phyloP scores from a whole-genome alignment of 164 flowering plant genomes.

The Kalanchoe fedtschenkoi region DNA sequence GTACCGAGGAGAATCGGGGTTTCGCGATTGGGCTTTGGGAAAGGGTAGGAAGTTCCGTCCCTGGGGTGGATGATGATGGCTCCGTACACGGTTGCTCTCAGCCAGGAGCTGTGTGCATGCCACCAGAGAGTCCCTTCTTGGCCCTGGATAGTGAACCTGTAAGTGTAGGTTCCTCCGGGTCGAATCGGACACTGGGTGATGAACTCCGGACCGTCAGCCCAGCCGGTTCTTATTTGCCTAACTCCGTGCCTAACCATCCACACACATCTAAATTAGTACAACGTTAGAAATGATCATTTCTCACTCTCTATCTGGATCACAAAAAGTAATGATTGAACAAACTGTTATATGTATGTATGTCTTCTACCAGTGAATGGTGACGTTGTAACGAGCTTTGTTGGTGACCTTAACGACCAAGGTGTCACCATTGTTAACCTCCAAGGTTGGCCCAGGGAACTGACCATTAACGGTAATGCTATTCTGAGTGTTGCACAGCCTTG shows the following conservation, averaged over 20 bases:
- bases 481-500: conserved; percentile 49
- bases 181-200: conserved; percentile 52
- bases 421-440: conserved; percentile 40
- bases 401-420: conserved; percentile 30
- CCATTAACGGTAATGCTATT: conserved; percentile 42
- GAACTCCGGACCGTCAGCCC: conserved; percentile 93
- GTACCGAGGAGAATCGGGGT: conserved; percentile 6
- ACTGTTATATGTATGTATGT: neutral
- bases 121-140: conserved; percentile 28
- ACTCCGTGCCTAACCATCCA: conserved; percentile 58
- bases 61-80: conserved; percentile 26
- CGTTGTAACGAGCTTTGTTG: conserved; percentile 33
- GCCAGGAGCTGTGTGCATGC: conserved; percentile 34
- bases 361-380: conserved; percentile 57
- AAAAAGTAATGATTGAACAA: neutral
- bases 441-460: conserved; percentile 47
- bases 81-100: conserved; percentile 30
- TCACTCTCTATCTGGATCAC: no score
- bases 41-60: conserved; percentile 27
- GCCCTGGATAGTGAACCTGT: conserved; percentile 26
- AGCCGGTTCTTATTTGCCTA: conserved; percentile 63
- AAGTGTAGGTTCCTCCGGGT: conserved; percentile 18
- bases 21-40: conserved; percentile 16
- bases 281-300: neutral
- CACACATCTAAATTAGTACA: neutral